phyloP scores from a whole-genome alignment of 805 yeast genomes.

The Nakazawaea sp. region DNA sequence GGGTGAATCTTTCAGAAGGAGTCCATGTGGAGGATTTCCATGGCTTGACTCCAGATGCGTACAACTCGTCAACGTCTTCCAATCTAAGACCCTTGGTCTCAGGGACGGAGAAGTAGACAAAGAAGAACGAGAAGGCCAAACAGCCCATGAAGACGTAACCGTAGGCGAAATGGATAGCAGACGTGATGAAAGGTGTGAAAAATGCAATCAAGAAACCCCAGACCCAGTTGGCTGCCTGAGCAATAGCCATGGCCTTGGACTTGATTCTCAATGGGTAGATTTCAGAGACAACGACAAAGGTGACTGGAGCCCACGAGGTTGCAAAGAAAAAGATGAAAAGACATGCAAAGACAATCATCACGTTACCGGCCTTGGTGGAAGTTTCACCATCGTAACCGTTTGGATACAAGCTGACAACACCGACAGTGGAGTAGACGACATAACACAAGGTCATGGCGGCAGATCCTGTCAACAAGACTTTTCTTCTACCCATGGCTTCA shows the following conservation, averaged over 20 bases:
- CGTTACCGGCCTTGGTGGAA: constrained; percentile 30
- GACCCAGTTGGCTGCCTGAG: constrained; percentile 61
- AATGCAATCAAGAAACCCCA: constrained; percentile 53
- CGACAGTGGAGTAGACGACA: constrained; percentile 46
- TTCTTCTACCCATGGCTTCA: constrained; percentile 61
- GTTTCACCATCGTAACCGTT: constrained; percentile 20
- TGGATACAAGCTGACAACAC: constrained; percentile 33
- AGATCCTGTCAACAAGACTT: constrained; percentile 54
- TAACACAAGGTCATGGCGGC: constrained; percentile 55
- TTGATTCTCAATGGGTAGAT: constrained; percentile 62
- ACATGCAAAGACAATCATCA: constrained; percentile 61
- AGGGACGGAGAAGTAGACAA: constrained; percentile 44
- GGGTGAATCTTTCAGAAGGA: constrained; percentile 10
- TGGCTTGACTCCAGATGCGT: constrained; percentile 20
- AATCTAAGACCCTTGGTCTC: constrained; percentile 52
- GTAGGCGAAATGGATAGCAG: constrained; percentile 47
- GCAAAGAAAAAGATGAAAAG: constrained; percentile 63
- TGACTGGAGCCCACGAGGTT: constrained; percentile 71
- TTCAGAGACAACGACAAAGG: constrained; percentile 61
- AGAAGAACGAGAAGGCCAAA: constrained; percentile 44
- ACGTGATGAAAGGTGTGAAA: constrained; percentile 50
- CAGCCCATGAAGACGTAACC: constrained; percentile 55
- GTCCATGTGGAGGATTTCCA: constrained; percentile 11
- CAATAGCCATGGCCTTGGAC: constrained; percentile 56
- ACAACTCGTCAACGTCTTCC: constrained; percentile 51